phyloP scores from a whole-genome alignment of 23 red algal genomes.

The Gracilaria gracilis region DNA sequence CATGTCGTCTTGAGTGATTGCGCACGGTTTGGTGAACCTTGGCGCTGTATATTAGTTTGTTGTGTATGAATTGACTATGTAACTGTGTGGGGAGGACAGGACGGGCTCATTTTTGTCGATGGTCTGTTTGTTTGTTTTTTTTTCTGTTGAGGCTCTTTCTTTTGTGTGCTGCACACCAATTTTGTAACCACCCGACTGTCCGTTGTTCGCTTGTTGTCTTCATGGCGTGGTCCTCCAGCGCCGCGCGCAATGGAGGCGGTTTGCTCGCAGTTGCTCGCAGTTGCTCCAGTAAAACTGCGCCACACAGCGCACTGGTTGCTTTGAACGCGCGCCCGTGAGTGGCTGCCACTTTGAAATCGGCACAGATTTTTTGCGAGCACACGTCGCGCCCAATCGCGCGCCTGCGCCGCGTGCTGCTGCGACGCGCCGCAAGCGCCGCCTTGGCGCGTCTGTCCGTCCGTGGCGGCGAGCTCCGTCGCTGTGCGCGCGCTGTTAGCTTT shows the following conservation, averaged over 20 bases:
- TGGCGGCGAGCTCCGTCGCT: no score
- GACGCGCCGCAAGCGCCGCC: no score
- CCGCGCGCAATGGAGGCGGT: background rate
- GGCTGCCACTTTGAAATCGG: background rate
- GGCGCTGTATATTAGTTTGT: conserved; percentile 4
- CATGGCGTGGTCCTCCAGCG: no score
- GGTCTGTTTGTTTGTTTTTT: background rate
- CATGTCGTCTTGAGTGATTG: background rate
- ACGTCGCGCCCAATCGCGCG: background rate
- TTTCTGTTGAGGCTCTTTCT: no score
- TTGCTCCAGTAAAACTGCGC: background rate
- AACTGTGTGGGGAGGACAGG: background rate
- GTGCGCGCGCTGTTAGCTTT: no score
- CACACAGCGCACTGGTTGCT: background rate
- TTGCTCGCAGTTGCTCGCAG: background rate
- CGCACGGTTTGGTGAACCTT: background rate
- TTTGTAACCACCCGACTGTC: background rate
- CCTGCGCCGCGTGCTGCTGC: no score
- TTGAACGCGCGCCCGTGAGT: background rate
- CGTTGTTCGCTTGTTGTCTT: background rate
- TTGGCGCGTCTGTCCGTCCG: no score
- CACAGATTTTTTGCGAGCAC: background rate
- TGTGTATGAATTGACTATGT: background rate
- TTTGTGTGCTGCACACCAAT: background rate
- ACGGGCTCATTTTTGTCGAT: background rate